These are phyloP conservation scores for Vanrija humicola DNA, from an alignment of 1,284 basidiomycete species.

Conservation along the genomic window DNA sequence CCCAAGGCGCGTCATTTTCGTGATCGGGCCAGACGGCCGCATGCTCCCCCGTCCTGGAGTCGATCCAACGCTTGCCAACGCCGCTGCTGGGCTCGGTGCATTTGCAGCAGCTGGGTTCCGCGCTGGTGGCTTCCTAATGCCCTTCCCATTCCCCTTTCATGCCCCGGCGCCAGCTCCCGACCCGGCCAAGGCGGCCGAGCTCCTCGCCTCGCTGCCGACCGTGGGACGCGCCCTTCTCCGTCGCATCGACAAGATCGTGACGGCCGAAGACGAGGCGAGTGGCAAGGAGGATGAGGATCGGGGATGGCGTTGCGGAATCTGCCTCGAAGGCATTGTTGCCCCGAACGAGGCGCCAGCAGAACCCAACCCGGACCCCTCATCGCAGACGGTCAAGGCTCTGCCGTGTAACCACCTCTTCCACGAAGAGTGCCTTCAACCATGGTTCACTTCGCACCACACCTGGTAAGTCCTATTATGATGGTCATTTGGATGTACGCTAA, in stretches of 20 bases:
- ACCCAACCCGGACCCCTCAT: constrained; percentile 14
- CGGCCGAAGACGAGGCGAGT: constrained; percentile 29
- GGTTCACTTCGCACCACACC: constrained; percentile 44
- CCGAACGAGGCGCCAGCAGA: constrained; percentile 1
- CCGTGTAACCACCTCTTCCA: constrained; percentile 50
- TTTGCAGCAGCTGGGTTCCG: neutral
- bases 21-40: constrained; percentile 12
- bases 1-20: constrained; percentile 5
- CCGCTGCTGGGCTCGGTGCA: neutral
- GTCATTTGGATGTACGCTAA: neutral
- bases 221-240: constrained; percentile 29
- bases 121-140: neutral
- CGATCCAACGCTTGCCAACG: neutral
- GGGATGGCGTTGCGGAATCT: constrained; percentile 45
- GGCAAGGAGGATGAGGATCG: constrained; percentile 23
- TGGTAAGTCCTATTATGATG: constrained; percentile 31
- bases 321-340: constrained; percentile 31
- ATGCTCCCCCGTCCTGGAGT: neutral
- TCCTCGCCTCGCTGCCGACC: constrained; percentile 35
- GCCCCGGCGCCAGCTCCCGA: constrained; percentile 17
- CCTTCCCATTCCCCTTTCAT: constrained; percentile 10
- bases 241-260: constrained; percentile 34
- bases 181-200: constrained; percentile 40
- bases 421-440: constrained; percentile 41
- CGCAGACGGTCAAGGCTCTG: constrained; percentile 35